Evolutionary conservation across 2,329 filamentous ascomycete species (phyloP).

Genomic region (Stagonosporopsis tanaceti): DNA sequence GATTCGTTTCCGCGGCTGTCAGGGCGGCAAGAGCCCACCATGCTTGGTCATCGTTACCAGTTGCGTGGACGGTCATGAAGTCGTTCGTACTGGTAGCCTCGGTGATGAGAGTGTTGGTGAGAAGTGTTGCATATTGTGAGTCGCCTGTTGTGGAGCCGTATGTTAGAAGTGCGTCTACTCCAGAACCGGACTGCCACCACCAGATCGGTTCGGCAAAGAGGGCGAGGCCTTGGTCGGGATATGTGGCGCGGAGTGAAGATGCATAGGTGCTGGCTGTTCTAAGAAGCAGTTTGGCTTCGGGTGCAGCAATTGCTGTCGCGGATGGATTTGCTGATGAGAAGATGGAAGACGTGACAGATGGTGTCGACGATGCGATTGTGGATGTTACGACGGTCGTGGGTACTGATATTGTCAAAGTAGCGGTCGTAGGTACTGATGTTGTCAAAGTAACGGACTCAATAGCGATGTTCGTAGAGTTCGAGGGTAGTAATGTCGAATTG

Average conservation of each 20-base stretch:
- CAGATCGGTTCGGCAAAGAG: constrained; percentile 34
- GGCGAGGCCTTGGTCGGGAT: constrained; percentile 29
- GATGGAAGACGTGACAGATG: not conserved
- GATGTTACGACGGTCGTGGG: not conserved
- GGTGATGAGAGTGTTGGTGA: constrained; percentile 35
- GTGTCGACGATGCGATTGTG: not conserved
- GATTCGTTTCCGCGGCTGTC: constrained; percentile 71
- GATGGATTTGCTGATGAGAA: not conserved
- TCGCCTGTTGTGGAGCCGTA: constrained; percentile 54
- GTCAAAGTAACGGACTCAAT: not conserved
- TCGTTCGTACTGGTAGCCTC: constrained; percentile 40
- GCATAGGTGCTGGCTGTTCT: constrained; percentile 26
- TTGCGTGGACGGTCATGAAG: constrained; percentile 51
- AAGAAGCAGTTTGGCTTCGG: constrained; percentile 23
- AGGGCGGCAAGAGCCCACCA: constrained; percentile 76
- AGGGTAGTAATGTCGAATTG: constrained; percentile 4
- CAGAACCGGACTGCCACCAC: constrained; percentile 45
- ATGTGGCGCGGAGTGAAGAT: constrained; percentile 25
- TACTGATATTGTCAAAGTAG: not conserved
- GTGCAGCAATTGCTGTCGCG: constrained; percentile 2
- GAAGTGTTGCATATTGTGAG: constrained; percentile 48
- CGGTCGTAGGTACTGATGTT: not conserved
- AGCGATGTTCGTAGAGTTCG: not conserved
- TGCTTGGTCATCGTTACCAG: constrained; percentile 75
- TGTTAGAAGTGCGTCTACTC: constrained; percentile 42